Conservation (phyloP, 306 rosid genomes). For the Gillenia trifoliata region DNA sequence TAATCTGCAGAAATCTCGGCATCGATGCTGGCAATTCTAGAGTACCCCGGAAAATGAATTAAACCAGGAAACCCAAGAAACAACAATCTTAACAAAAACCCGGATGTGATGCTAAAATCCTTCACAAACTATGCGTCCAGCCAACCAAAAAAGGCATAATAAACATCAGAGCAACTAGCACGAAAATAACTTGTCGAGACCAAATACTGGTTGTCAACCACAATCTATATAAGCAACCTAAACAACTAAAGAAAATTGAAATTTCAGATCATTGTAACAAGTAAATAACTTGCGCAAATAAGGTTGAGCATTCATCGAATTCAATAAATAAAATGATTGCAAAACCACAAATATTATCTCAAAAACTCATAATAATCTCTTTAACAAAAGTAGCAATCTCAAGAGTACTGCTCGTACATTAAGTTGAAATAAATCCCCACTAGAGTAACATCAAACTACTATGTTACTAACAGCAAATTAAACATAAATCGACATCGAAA, state of each 20-base stretch:
- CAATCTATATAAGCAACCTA: not conserved
- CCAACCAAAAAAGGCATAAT: not conserved
- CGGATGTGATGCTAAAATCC: not conserved
- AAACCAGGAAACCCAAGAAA: not conserved
- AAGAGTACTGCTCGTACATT: not conserved
- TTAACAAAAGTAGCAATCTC: not conserved
- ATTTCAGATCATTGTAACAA: not conserved
- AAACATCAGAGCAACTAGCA: not conserved
- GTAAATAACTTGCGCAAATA: not conserved
- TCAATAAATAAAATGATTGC: not conserved
- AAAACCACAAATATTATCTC: not conserved
- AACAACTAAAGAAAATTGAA: not conserved
- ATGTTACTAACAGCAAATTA: slow-evolving; percentile 8
- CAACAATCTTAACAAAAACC: not conserved
- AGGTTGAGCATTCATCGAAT: not conserved
- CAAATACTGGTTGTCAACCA: not conserved
- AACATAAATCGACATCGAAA: not conserved
- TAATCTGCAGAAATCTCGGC: not conserved
- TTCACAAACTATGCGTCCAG: not conserved
- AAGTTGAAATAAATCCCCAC: slow-evolving; percentile 16
- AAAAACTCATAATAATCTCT: slow-evolving; percentile 1
- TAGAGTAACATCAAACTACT: slow-evolving; percentile 14
- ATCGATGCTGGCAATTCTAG: not conserved
- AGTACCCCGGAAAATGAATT: not conserved
- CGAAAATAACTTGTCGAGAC: not conserved